Evolutionary conservation across 2,329 filamentous ascomycete species (phyloP), one percentile per base, ranked within the genome.

Genomic region (Paradendryphiella salina): DNA sequence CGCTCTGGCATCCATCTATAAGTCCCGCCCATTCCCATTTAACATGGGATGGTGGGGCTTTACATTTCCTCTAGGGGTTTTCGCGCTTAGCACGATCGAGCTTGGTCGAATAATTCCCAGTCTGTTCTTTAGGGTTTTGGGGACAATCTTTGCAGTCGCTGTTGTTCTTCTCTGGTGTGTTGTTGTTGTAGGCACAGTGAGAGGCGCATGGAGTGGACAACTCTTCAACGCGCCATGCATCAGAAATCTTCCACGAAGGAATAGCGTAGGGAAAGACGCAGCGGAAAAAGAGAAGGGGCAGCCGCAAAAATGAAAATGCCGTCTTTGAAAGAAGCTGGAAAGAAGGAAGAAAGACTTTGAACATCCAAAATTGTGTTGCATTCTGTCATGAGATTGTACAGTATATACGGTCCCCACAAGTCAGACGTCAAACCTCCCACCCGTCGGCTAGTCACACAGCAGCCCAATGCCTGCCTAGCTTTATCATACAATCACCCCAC

Each of bases 41-140:
- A 85, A 85, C 60, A 82, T 85, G 70, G 82, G 82, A 11, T 83
- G 82, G 82, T 85, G 81, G 82, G 80, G 79, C 2, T 84, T 84
- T 52, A 82, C 78, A 0, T 85, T 85, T 56, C 83, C 82, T 0
- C 60, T 83, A 2, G 83, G 82, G 2, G 82, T 84, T 0, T 84
- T 80, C 64, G 76, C 82, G 0, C 68, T 78, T 7, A 76, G 70
- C 26, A 81, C 79, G 0, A 75, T 75, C 3, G 69, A 74, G 38
- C 72, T 81, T 50, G 81, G 78, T 1, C 69, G 74, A 17, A 79
- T 83, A 52, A 74, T 85, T 52, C 77, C 79, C 0, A 83, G 78
- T 29, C 44, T 65, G 11, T 84, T 85, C 60, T 85, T 85, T 59
- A 72, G 74, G 26, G 74, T 85, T 0, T 60, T 85, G 1, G 81